Conservation (phyloP, 225 moss, liverwort and hornwort genomes). For the Bryoerythrophyllum caledonicum region DNA sequence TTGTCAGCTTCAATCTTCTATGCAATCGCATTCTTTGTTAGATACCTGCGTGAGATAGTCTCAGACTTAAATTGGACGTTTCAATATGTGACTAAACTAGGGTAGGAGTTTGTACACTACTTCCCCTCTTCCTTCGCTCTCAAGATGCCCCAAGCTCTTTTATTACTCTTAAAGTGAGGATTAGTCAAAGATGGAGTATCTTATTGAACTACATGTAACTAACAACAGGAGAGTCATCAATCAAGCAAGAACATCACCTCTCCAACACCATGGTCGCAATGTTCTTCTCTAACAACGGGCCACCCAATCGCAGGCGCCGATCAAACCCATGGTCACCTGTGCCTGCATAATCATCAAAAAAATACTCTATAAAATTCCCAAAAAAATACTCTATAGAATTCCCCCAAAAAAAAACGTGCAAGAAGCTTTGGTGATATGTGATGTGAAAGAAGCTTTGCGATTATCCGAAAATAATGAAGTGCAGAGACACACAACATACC, state of each 20-base stretch:
- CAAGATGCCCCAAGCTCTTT: no score
- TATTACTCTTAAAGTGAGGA: no score
- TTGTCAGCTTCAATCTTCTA: slow-evolving; percentile 29
- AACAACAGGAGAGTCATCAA: background rate
- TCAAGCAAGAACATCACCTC: slow-evolving; percentile 48
- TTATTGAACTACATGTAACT: background rate
- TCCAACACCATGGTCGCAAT: slow-evolving; percentile 75
- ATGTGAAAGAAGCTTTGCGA: background rate
- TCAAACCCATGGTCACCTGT: slow-evolving; percentile 82
- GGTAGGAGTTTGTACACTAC: background rate
- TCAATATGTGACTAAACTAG: background rate
- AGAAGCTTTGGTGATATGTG: no score
- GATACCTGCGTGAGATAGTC: slow-evolving; percentile 26
- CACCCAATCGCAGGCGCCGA: slow-evolving; percentile 63
- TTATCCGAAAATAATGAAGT: no score
- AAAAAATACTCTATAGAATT: background rate
- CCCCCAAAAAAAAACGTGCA: no score
- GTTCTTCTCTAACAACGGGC: slow-evolving; percentile 65
- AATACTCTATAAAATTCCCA: no score
- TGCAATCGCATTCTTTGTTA: slow-evolving; percentile 15
- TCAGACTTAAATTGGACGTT: slow-evolving; percentile 14
- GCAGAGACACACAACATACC: slow-evolving; percentile 36
- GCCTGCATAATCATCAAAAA: slow-evolving; percentile 29
- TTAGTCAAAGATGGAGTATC: no score
- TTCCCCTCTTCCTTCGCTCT: background rate